Evolutionary conservation across 2,329 filamentous ascomycete species (phyloP).

Genomic region (Anthostomella pinea): DNA sequence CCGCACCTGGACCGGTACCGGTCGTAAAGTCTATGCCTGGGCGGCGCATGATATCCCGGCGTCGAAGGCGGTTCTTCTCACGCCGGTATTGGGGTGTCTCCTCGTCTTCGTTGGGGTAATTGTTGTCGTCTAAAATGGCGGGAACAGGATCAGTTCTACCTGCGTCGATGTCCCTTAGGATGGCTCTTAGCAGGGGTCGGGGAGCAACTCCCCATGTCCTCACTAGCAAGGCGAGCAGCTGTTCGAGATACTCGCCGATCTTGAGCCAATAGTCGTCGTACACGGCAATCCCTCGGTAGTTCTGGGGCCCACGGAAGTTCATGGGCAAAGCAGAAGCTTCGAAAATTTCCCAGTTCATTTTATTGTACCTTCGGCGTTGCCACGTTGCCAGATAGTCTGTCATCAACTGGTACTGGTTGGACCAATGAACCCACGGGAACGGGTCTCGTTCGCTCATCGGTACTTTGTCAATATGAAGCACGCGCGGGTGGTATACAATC

Average conservation of each 20-base stretch:
- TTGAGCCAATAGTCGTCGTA: constrained; percentile 31
- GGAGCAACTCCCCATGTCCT: constrained; percentile 21
- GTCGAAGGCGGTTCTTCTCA: constrained; percentile 13
- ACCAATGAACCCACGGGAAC: constrained; percentile 30
- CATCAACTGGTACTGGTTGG: constrained; percentile 23
- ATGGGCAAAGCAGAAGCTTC: constrained; percentile 23
- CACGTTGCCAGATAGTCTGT: constrained; percentile 20
- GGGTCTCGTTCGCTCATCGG: constrained; percentile 25
- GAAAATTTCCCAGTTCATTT: constrained; percentile 18
- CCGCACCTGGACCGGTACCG: not conserved
- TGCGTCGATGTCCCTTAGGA: constrained; percentile 28
- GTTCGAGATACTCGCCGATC: constrained; percentile 29
- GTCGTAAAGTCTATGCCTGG: constrained; percentile 3
- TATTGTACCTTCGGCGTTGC: constrained; percentile 23
- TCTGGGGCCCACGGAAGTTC: constrained; percentile 32
- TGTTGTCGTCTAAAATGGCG: not conserved
- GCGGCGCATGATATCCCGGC: constrained; percentile 23
- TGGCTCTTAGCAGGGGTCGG: constrained; percentile 23
- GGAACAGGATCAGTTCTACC: constrained; percentile 6
- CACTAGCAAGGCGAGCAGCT: constrained; percentile 13
- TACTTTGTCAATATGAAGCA: constrained; percentile 11
- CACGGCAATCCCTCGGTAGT: constrained; percentile 24
- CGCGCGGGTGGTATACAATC: constrained; percentile 19
- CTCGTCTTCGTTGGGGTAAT: not conserved
- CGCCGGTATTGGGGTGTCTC: constrained; percentile 3